Conservation (phyloP, 106 monocot species). For the Dendrobium catenatum region DNA sequence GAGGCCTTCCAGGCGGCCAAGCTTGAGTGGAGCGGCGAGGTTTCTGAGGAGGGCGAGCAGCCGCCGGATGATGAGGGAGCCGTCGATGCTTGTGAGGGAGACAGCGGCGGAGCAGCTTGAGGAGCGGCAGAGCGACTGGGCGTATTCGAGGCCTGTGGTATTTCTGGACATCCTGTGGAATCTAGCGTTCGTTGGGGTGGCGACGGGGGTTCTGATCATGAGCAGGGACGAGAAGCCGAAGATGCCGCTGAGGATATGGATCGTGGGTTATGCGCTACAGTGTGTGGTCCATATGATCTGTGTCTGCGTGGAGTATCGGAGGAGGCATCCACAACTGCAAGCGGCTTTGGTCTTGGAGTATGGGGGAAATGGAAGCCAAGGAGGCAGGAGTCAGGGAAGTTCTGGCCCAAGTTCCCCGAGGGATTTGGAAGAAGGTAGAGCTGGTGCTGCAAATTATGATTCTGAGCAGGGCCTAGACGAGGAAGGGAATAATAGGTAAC, state of each 20-base stretch:
- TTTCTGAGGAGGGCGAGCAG: conserved; percentile 44
- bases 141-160: conserved; percentile 59
- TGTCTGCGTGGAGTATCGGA: conserved; percentile 37
- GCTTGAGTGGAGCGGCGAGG: conserved; percentile 32
- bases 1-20: conserved; percentile 6
- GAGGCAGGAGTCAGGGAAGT: conserved; percentile 7
- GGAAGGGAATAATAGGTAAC: conserved; percentile 22
- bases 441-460: conserved; percentile 7
- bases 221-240: conserved; percentile 37
- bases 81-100: conserved; percentile 47
- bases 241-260: conserved; percentile 52
- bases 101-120: conserved; percentile 53
- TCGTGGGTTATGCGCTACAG: conserved; percentile 49
- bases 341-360: not conserved
- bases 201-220: conserved; percentile 26
- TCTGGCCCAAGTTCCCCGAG: conserved; percentile 16
- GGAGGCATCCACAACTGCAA: conserved; percentile 15
- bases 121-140: conserved; percentile 62
- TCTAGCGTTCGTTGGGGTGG: conserved; percentile 39
- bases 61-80: conserved; percentile 45
- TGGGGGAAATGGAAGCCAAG: conserved; percentile 6
- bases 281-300: conserved; percentile 45
- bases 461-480: conserved; percentile 19
- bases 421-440: conserved; percentile 20
- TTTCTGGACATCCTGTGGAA: conserved; percentile 54